A percentile compares a stretch with the other conserved stretches of the same genome.
phyloP scores from a whole-genome alignment of 331 rosid species.

The Malus hybrid region DNA sequence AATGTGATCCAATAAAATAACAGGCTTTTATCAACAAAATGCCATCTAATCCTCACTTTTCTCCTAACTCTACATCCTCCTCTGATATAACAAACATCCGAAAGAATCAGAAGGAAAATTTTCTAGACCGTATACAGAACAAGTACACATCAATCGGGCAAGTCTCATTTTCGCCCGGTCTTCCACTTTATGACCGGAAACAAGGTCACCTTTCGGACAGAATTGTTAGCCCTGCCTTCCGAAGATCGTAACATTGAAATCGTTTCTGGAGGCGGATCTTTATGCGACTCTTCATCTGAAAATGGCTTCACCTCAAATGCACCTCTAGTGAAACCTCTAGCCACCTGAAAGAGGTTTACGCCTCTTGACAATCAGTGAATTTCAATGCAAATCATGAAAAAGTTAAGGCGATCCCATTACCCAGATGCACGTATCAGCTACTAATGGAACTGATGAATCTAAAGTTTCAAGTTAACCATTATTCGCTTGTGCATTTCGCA shows the following conservation, averaged over 20 bases:
- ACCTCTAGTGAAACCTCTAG: constrained; percentile 87
- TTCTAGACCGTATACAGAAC: constrained; percentile 3
- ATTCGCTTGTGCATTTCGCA: background rate
- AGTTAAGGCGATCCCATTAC: background rate
- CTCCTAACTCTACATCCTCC: constrained; percentile 1
- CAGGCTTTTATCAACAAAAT: constrained; percentile 8
- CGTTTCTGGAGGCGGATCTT: constrained; percentile 41
- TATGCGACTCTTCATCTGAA: constrained; percentile 47
- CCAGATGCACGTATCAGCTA: background rate
- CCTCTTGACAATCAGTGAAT: constrained; percentile 10
- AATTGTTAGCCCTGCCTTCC: constrained; percentile 35
- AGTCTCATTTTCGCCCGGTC: constrained; percentile 40
- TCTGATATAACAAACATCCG: background rate
- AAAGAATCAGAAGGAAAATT: background rate
- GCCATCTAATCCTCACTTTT: background rate
- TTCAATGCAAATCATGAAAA: background rate
- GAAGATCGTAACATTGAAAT: constrained; percentile 53
- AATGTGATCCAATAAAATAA: background rate
- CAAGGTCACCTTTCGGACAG: constrained; percentile 44
- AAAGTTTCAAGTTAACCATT: background rate
- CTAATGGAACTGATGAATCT: background rate
- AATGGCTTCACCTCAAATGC: constrained; percentile 67
- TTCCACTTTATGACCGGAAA: constrained; percentile 68
- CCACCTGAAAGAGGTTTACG: constrained; percentile 50
- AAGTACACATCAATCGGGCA: background rate